phyloP scores from a whole-genome alignment of 352 stramenopile species.

The Phytophthora europaea region DNA sequence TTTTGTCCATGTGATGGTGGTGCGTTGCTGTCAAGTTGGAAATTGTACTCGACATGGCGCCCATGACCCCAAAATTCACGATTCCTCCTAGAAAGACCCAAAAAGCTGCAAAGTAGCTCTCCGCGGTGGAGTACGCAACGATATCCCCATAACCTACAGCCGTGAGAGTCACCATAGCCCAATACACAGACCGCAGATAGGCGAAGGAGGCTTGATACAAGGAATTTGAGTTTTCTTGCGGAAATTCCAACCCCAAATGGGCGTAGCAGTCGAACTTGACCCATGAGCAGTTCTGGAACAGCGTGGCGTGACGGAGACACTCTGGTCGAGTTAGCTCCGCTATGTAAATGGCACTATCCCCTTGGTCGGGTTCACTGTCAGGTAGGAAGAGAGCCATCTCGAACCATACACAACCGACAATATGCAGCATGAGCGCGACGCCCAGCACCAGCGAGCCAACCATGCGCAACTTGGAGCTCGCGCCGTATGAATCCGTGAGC shows the following conservation, averaged over 20 bases:
- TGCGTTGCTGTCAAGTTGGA: constrained; percentile 62
- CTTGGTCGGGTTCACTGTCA: constrained; percentile 21
- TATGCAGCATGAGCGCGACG: constrained; percentile 67
- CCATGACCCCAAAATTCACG: constrained; percentile 79
- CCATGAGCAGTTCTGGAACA: constrained; percentile 73
- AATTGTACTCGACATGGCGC: constrained; percentile 75
- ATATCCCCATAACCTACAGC: constrained; percentile 62
- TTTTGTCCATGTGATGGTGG: constrained; percentile 62
- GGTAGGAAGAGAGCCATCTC: constrained; percentile 48
- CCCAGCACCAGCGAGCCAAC: constrained; percentile 55
- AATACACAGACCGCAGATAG: constrained; percentile 74
- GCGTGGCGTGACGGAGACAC: constrained; percentile 48
- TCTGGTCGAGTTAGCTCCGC: constrained; percentile 40
- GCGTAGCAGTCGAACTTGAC: constrained; percentile 67
- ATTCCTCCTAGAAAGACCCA: constrained; percentile 73
- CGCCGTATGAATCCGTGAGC: constrained; percentile 46
- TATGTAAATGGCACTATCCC: neutral
- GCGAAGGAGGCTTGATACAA: constrained; percentile 60
- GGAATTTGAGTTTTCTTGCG: constrained; percentile 22
- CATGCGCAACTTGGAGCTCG: constrained; percentile 61
- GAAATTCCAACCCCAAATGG: constrained; percentile 54
- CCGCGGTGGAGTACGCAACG: constrained; percentile 48
- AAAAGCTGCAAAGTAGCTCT: constrained; percentile 66
- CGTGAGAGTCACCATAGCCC: constrained; percentile 70
- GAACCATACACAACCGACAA: constrained; percentile 74